Conservation (phyloP, 75 land plant genomes). For the Cunninghamia lanceolata region DNA sequence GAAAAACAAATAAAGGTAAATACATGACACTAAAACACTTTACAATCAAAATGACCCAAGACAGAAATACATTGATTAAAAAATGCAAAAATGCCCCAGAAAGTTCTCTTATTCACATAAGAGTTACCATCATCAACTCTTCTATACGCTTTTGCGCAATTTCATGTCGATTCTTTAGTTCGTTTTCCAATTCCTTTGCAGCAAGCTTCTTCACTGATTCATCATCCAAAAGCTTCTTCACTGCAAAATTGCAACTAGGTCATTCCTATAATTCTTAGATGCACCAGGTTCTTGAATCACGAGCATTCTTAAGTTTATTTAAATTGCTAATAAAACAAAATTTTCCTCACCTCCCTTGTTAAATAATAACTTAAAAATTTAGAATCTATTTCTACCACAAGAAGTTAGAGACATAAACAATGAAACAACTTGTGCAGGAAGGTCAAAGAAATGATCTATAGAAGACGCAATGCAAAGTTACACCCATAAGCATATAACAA, state of each 20-base stretch:
- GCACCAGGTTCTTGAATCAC: not conserved
- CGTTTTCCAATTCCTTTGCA: constrained; percentile 16
- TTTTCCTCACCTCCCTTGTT: not conserved
- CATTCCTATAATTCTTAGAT: not conserved
- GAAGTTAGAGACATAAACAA: not conserved
- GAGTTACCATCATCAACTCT: constrained; percentile 16
- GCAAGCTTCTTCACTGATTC: constrained; percentile 5
- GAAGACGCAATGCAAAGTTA: not conserved
- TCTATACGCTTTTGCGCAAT: constrained; percentile 13
- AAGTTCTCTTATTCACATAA: not conserved
- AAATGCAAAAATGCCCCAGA: not conserved
- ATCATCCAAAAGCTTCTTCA: constrained; percentile 12
- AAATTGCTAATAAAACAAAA: not conserved
- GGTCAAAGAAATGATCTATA: not conserved
- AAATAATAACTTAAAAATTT: not conserved
- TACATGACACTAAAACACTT: not conserved
- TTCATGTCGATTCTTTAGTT: constrained; percentile 7
- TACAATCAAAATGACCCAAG: not conserved
- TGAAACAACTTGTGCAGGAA: not conserved
- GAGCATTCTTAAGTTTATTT: not conserved
- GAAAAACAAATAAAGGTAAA: not conserved
- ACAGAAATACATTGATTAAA: not conserved
- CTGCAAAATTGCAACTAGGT: constrained; percentile 13
- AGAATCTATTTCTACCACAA: not conserved
- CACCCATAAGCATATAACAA: not conserved